phyloP scores from a whole-genome alignment of 441 rosid species.

The Bruguiera hainesii region DNA sequence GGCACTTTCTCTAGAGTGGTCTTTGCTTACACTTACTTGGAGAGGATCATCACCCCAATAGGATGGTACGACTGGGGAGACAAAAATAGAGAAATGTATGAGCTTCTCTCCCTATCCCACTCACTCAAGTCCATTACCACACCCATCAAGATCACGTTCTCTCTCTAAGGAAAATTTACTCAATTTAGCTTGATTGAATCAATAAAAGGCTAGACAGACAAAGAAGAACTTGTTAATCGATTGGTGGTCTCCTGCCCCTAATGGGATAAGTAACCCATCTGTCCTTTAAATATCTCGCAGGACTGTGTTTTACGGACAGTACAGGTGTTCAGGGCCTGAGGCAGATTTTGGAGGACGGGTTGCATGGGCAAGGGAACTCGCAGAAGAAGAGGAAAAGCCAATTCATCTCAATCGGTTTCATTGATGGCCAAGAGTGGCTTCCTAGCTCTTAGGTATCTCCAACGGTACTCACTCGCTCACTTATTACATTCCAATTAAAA shows the following conservation, averaged over 20 bases:
- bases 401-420: constrained; percentile 40
- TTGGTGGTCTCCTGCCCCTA: no score
- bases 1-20: constrained; percentile 55
- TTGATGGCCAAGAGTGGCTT: constrained; percentile 45
- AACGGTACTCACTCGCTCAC: not conserved
- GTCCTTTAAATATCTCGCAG: constrained; percentile 25
- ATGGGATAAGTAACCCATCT: not conserved
- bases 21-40: constrained; percentile 54
- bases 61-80: constrained; percentile 70
- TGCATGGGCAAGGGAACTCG: constrained; percentile 53
- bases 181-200: not conserved
- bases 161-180: not conserved
- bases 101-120: not conserved
- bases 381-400: constrained; percentile 36
- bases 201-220: no score
- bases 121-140: not conserved
- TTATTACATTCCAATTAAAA: not conserved
- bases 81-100: constrained; percentile 45
- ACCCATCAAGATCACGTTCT: no score
- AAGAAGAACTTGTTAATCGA: no score
- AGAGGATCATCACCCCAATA: constrained; percentile 41
- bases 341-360: constrained; percentile 40
- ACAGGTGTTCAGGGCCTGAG: constrained; percentile 50
- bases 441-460: constrained; percentile 10
- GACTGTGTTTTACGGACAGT: constrained; percentile 55